A percentile compares a stretch with the other conserved stretches of the same genome.
phyloP scores from a whole-genome alignment of 768 basidiomycete species.

The Pleurotus sapidus region DNA sequence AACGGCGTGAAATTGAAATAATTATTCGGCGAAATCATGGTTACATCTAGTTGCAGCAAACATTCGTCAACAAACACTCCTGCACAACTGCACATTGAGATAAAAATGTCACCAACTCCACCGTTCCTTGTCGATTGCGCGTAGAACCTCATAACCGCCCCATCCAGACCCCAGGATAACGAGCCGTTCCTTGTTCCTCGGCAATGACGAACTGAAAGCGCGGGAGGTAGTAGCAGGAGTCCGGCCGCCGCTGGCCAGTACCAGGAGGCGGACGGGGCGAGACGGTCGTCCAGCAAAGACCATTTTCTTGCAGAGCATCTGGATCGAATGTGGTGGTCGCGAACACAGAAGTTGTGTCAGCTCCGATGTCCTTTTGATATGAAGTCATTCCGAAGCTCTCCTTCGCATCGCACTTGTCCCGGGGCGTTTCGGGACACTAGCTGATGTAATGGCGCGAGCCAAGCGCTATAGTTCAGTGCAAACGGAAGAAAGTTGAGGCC shows the following conservation, averaged over 20 bases:
- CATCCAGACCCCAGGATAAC: conserved; percentile 77
- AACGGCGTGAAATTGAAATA: conserved; percentile 72
- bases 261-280: neutral
- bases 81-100: neutral
- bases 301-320: neutral
- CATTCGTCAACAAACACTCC: neutral
- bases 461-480: neutral
- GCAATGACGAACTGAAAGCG: conserved; percentile 34
- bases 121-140: conserved; percentile 65
- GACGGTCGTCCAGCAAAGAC: neutral
- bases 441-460: conserved; percentile 2
- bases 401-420: neutral
- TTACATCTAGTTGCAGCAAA: conserved; percentile 47
- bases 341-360: too few relatives aligned
- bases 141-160: conserved; percentile 72
- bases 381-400: neutral
- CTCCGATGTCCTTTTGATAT: too few relatives aligned
- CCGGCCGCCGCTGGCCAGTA: neutral
- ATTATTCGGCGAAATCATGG: conserved; percentile 60
- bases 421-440: neutral
- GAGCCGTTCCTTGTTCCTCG: conserved; percentile 40
- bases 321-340: neutral
- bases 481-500: neutral
- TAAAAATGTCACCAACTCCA: conserved; percentile 48
- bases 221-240: conserved; percentile 16